Conservation (phyloP, 768 basidiomycete genomes). For the Butyriboletus loyo region DNA sequence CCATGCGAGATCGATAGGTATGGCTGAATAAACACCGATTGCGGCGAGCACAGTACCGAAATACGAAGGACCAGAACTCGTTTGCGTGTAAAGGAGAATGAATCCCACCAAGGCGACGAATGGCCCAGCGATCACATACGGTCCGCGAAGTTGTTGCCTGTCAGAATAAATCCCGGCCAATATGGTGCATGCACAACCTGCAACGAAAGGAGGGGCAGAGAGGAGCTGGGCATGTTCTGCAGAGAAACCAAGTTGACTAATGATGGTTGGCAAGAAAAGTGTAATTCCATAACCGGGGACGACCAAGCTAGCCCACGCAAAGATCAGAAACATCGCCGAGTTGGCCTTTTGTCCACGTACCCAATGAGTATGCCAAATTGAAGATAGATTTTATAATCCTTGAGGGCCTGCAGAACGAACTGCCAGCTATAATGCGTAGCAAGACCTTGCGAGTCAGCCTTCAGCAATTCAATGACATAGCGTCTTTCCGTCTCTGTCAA, state of each 20-base stretch:
- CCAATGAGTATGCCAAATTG: slow-evolving; percentile 37
- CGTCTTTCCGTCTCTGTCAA: slow-evolving; percentile 32
- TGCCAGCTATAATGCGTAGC: slow-evolving; percentile 41
- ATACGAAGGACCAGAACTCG: slow-evolving; percentile 29
- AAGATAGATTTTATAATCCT: slow-evolving; percentile 40
- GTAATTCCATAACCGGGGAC: not conserved
- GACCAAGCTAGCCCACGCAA: not conserved
- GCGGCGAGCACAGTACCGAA: slow-evolving; percentile 46
- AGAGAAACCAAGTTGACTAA: slow-evolving; percentile 46
- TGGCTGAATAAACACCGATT: slow-evolving; percentile 46
- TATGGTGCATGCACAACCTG: slow-evolving; percentile 40
- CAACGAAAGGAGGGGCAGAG: slow-evolving; percentile 45
- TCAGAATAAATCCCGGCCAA: slow-evolving; percentile 40
- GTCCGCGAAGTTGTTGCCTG: slow-evolving; percentile 40
- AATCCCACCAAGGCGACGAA: slow-evolving; percentile 46
- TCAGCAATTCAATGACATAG: slow-evolving; percentile 37
- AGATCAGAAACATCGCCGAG: not conserved
- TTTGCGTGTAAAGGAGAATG: slow-evolving; percentile 39
- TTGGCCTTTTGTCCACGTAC: slow-evolving; percentile 12
- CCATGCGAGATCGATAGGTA: slow-evolving; percentile 49
- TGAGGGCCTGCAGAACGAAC: slow-evolving; percentile 47
- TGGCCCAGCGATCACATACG: slow-evolving; percentile 42
- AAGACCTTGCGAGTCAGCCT: slow-evolving; percentile 40
- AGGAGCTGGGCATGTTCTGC: slow-evolving; percentile 47
- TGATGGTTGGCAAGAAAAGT: slow-evolving; percentile 5